phyloP scores from a whole-genome alignment of 2,329 filamentous ascomycete species.

The Sporothrix luriei region DNA sequence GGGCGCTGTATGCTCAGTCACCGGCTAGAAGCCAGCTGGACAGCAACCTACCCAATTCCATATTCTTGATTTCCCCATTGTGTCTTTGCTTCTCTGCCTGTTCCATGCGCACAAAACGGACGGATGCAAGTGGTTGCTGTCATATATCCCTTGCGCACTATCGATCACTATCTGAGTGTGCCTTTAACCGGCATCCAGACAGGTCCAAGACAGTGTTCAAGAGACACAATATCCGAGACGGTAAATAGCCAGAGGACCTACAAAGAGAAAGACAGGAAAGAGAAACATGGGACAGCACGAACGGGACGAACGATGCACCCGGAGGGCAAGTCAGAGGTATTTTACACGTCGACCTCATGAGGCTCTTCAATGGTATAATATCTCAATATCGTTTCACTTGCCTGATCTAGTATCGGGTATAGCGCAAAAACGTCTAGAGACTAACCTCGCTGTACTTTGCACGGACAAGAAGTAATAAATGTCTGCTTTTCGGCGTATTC shows the following conservation, averaged over 20 bases:
- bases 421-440: background rate
- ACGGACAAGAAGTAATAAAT: background rate
- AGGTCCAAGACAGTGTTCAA: background rate
- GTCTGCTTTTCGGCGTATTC: background rate
- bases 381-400: background rate
- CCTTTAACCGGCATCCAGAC: constrained; percentile 14
- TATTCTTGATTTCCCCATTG: background rate
- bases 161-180: background rate
- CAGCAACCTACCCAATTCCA: background rate
- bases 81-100: background rate
- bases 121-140: background rate
- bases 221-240: background rate
- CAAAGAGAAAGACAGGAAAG: background rate
- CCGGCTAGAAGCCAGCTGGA: background rate
- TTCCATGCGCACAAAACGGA: background rate
- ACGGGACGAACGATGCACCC: background rate
- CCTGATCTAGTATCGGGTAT: background rate
- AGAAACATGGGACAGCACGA: background rate
- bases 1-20: background rate
- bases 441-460: background rate
- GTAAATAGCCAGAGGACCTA: background rate
- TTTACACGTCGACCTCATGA: background rate
- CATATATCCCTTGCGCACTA: background rate
- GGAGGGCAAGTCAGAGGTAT: background rate
- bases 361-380: background rate